These are phyloP conservation scores for Gentiana dahurica DNA, from an alignment of 257 asterid species.

Conservation along the genomic window DNA sequence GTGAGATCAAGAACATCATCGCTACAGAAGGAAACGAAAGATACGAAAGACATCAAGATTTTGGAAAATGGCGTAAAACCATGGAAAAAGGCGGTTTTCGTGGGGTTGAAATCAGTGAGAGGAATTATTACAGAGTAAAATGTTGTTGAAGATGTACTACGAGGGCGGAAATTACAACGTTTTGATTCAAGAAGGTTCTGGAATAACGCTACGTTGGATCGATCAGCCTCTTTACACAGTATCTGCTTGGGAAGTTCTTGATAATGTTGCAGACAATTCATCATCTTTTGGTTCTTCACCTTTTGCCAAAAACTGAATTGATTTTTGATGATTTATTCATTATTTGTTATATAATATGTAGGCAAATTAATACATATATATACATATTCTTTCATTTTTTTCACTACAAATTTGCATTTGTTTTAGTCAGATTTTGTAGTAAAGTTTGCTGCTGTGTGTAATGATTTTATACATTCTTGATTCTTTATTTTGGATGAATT, in stretches of 20 bases:
- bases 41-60: constrained; percentile 59
- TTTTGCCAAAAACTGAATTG: constrained; percentile 15
- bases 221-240: constrained; percentile 78
- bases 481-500: too few species aligned
- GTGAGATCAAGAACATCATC: constrained; percentile 59
- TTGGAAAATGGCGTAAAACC: constrained; percentile 46
- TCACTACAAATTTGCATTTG: constrained; percentile 6
- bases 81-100: constrained; percentile 69
- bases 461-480: neutral
- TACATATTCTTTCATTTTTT: constrained; percentile 64
- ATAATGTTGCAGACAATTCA: constrained; percentile 45
- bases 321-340: neutral
- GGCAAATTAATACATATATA: constrained; percentile 33
- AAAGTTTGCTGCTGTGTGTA: neutral
- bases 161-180: constrained; percentile 31
- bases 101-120: constrained; percentile 33
- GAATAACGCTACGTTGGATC: constrained; percentile 54
- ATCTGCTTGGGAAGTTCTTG: constrained; percentile 49
- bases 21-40: constrained; percentile 80
- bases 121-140: constrained; percentile 64
- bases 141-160: constrained; percentile 81
- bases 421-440: constrained; percentile 8
- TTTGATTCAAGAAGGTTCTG: constrained; percentile 27
- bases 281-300: constrained; percentile 7
- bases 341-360: constrained; percentile 17